A percentile compares a stretch with the other conserved stretches of the same genome.
Conservation (phyloP, 2,329 filamentous ascomycete genomes). For the Karstenula rhodostoma region DNA sequence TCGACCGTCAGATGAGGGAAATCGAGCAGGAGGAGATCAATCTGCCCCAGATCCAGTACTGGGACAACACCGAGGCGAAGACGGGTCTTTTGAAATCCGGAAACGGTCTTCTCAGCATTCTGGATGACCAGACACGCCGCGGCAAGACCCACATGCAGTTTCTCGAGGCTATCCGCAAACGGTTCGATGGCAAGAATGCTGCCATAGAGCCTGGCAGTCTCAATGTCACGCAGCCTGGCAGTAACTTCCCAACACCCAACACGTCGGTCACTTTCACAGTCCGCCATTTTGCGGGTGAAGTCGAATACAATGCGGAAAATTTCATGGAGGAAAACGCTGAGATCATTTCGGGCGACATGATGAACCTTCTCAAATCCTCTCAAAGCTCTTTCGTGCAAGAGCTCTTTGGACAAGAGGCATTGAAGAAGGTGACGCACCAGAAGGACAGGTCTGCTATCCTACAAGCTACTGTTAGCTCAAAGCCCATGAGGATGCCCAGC, state of each 20-base stretch:
- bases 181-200: constrained; percentile 93
- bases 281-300: constrained; percentile 94
- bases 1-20: constrained; percentile 91
- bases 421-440: constrained; percentile 93
- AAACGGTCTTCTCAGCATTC: constrained; percentile 90
- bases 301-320: constrained; percentile 89
- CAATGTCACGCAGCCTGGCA: constrained; percentile 80
- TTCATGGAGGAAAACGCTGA: constrained; percentile 96
- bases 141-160: constrained; percentile 89
- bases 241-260: constrained; percentile 89
- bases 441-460: constrained; percentile 90
- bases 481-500: constrained; percentile 89
- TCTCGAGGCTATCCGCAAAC: constrained; percentile 87
- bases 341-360: constrained; percentile 91
- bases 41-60: constrained; percentile 92
- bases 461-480: constrained; percentile 95
- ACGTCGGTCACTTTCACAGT: constrained; percentile 83
- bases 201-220: constrained; percentile 82
- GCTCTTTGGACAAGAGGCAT: constrained; percentile 93
- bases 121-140: constrained; percentile 93
- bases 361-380: constrained; percentile 89
- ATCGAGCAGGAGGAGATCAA: constrained; percentile 93
- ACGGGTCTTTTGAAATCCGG: constrained; percentile 89
- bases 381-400: constrained; percentile 89
- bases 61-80: constrained; percentile 95